phyloP scores from a whole-genome alignment of 495 filamentous ascomycete species.

The Xylaria cubensis region DNA sequence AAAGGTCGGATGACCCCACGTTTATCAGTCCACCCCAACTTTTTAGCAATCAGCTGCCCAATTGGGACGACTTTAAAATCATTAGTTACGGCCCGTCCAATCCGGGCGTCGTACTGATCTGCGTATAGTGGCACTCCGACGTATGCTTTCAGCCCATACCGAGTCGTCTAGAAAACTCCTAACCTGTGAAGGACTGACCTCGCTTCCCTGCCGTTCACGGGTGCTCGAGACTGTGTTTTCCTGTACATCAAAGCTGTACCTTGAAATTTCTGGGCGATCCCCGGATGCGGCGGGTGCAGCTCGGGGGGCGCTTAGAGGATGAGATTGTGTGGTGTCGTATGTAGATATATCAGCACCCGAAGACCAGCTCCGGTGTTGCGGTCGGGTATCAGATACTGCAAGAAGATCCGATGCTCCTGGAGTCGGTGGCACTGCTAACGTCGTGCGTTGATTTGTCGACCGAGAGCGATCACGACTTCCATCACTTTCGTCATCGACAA shows the following conservation, averaged over 20 bases:
- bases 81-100: constrained; percentile 34
- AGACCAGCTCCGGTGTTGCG: constrained; percentile 49
- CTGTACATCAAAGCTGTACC: constrained; percentile 55
- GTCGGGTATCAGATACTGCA: constrained; percentile 44
- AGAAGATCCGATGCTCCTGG: constrained; percentile 39
- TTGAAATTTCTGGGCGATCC: constrained; percentile 40
- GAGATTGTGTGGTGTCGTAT: constrained; percentile 49
- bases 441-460: constrained; percentile 35
- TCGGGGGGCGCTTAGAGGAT: constrained; percentile 52
- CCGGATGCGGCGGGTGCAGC: constrained; percentile 38
- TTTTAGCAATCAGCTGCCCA: not conserved
- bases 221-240: constrained; percentile 38
- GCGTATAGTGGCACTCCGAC: constrained; percentile 83
- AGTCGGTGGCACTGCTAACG: constrained; percentile 33
- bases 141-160: constrained; percentile 90
- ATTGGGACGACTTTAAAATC: not conserved
- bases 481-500: constrained; percentile 71
- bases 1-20: not conserved
- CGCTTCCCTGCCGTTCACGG: constrained; percentile 66
- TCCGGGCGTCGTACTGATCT: constrained; percentile 50
- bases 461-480: constrained; percentile 30
- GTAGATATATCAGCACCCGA: constrained; percentile 49
- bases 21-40: not conserved
- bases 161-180: constrained; percentile 83
- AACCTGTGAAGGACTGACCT: constrained; percentile 78